Conservation (phyloP, 2,329 filamentous ascomycete genomes). For the Cladobotryum protrusum region DNA sequence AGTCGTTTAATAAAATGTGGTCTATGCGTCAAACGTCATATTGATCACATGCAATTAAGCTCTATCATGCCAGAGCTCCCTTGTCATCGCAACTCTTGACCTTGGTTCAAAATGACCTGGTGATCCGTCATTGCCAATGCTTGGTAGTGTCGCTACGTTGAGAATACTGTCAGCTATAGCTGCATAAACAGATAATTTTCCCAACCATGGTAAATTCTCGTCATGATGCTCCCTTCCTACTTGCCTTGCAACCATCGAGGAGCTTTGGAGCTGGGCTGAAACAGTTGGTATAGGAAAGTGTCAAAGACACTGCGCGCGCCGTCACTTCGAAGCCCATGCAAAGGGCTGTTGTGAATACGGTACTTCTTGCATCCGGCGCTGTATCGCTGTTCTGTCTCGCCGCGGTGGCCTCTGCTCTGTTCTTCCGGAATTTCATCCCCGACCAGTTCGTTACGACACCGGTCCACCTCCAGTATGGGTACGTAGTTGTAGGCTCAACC, state of each 20-base stretch:
- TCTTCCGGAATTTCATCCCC: slow-evolving; percentile 52
- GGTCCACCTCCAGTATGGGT: slow-evolving; percentile 55
- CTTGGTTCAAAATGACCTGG: no score
- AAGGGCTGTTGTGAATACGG: slow-evolving; percentile 41
- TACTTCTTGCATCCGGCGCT: slow-evolving; percentile 38
- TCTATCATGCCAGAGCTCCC: not conserved
- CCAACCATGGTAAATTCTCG: not conserved
- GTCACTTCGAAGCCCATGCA: slow-evolving; percentile 47
- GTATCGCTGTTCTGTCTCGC: slow-evolving; percentile 42
- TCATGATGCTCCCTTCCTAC: slow-evolving; percentile 1
- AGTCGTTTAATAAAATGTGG: not conserved
- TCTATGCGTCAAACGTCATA: slow-evolving; percentile 7
- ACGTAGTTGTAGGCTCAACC: slow-evolving; percentile 16
- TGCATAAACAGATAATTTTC: not conserved
- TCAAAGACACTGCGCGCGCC: slow-evolving; percentile 30
- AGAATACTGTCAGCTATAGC: no score
- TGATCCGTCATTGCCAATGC: no score
- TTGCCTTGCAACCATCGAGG: no score
- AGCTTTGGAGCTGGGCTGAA: no score
- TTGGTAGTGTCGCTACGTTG: no score
- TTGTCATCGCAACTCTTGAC: no score
- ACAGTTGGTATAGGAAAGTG: slow-evolving; percentile 23
- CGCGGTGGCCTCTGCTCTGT: slow-evolving; percentile 43
- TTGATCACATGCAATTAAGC: slow-evolving; percentile 9
- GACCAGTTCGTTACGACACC: slow-evolving; percentile 47